phyloP scores from a whole-genome alignment of 2,329 filamentous ascomycete genomes.

The Mycosphaerella sp. region DNA sequence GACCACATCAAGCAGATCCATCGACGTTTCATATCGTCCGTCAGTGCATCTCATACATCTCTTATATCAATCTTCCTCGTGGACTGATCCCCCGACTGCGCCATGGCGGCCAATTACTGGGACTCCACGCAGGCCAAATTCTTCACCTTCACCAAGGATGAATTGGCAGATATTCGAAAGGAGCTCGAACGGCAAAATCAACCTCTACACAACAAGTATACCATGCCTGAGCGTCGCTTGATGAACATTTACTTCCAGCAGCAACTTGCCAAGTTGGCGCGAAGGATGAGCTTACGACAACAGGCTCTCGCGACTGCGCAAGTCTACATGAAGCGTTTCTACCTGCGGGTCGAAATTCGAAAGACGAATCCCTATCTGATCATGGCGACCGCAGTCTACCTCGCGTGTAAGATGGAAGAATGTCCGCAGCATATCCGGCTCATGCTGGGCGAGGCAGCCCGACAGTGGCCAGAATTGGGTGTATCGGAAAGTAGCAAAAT shows the following conservation, averaged over 20 bases:
- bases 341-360: slow-evolving; percentile 81
- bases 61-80: too few species aligned
- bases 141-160: slow-evolving; percentile 84
- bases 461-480: slow-evolving; percentile 75
- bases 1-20: background rate
- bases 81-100: background rate
- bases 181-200: slow-evolving; percentile 67
- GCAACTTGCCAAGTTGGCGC: slow-evolving; percentile 74
- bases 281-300: slow-evolving; percentile 77
- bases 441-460: slow-evolving; percentile 77
- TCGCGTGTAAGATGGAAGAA: slow-evolving; percentile 98
- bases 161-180: slow-evolving; percentile 67
- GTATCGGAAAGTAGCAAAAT: slow-evolving; percentile 73
- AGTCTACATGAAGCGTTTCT: slow-evolving; percentile 91
- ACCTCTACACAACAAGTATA: slow-evolving; percentile 67
- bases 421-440: slow-evolving; percentile 92
- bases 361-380: slow-evolving; percentile 90
- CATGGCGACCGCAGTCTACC: slow-evolving; percentile 85
- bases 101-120: slow-evolving; percentile 95
- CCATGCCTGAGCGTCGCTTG: slow-evolving; percentile 72
- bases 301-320: slow-evolving; percentile 92
- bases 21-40: background rate
- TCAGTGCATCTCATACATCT: background rate
- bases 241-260: slow-evolving; percentile 89
- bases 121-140: slow-evolving; percentile 82